A percentile compares a stretch with the other conserved stretches of the same genome.
These are phyloP conservation scores for Viola pubescens DNA, from an alignment of 441 rosid genomes.

Conservation along the genomic window DNA sequence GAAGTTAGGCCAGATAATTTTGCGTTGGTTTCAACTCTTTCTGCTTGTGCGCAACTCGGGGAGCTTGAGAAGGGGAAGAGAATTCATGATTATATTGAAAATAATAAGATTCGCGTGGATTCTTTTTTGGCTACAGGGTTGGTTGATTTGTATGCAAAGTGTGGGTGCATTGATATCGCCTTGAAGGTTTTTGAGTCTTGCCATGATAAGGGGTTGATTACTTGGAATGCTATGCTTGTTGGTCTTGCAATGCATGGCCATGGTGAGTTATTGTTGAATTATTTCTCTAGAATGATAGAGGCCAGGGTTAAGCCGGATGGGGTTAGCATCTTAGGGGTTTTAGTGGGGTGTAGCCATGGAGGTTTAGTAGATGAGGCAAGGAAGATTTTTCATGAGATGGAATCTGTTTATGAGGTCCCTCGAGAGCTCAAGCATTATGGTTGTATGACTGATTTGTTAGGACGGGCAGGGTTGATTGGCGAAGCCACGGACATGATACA, in stretches of 20 bases:
- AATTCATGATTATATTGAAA: constrained; percentile 35
- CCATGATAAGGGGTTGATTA: constrained; percentile 33
- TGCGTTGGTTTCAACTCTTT: constrained; percentile 55
- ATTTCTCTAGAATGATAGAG: constrained; percentile 42
- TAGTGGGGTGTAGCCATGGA: constrained; percentile 67
- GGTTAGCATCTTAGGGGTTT: constrained; percentile 46
- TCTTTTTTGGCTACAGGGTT: constrained; percentile 54
- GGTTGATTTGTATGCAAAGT: constrained; percentile 60
- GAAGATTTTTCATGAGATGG: constrained; percentile 50
- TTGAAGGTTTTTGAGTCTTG: constrained; percentile 39
- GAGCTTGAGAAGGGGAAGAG: constrained; percentile 42
- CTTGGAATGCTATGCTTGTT: constrained; percentile 66
- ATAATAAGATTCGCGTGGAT: constrained; percentile 30
- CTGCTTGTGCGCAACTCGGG: constrained; percentile 69
- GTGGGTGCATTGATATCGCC: constrained; percentile 45
- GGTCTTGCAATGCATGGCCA: constrained; percentile 64
- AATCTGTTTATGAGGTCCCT: constrained; percentile 29
- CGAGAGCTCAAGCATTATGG: constrained; percentile 60
- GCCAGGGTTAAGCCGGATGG: constrained; percentile 46
- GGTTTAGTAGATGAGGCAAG: constrained; percentile 56
- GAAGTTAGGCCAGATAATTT: constrained; percentile 39
- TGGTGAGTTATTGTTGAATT: constrained; percentile 31
- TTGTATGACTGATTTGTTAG: constrained; percentile 67
- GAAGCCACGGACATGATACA: constrained; percentile 50
- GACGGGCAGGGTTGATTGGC: constrained; percentile 51